Base-by-base conservation (phyloP, 2,329 filamentous ascomycete species). In the Ascochyta pisi region DNA sequence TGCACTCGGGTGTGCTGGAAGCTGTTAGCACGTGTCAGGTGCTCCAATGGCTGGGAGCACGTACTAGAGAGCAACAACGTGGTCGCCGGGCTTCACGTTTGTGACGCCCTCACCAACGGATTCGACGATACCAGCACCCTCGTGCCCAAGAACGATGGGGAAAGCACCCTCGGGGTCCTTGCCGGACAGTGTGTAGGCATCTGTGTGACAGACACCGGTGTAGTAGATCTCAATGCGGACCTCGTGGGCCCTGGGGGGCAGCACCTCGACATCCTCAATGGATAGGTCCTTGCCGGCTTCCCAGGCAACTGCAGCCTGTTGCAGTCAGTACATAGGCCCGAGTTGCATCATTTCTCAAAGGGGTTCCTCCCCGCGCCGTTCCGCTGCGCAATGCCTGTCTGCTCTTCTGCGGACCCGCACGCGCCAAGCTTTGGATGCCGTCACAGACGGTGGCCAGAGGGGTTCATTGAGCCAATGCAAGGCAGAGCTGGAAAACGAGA, bases 171-270 rank as follows among this genome's bases (percentile, higher is more conserved):
- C 95, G 50, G 95, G 94, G 73, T 99, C 95, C 82, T 97, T 98
- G 64, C 95, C 95, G 50, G 74, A 77, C 42, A 78, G 71, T 31
- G 76, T 78, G 84, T 96, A 97, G 73, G 95, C 76, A 69, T 78
- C 76, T 75, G 94, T 99, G 82, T 99, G 95, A 84, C 95, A 99
- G 76, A 99, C 95, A 79, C 95, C 95, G 50, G 95, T 99, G 83
- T 97, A 96, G 84, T 94, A 89, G 76, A 98, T 91, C 83, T 98
- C 82, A 75, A 99, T 96, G 71, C 95, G 91, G 74, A 99, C 95
- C 82, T 99, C 95, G 80, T 96, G 86, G 60, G 94, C 93, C 79
- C 84, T 88, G 57, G 95, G 95, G 61, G 94, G 90, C 49, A 84
- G 86, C 64, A 99, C 95, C 81, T 98, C 93, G 70, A 99, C 84